These are phyloP conservation scores for Phialophora expanda DNA, from an alignment of 2,329 filamentous ascomycete species.

Conservation along the genomic window DNA sequence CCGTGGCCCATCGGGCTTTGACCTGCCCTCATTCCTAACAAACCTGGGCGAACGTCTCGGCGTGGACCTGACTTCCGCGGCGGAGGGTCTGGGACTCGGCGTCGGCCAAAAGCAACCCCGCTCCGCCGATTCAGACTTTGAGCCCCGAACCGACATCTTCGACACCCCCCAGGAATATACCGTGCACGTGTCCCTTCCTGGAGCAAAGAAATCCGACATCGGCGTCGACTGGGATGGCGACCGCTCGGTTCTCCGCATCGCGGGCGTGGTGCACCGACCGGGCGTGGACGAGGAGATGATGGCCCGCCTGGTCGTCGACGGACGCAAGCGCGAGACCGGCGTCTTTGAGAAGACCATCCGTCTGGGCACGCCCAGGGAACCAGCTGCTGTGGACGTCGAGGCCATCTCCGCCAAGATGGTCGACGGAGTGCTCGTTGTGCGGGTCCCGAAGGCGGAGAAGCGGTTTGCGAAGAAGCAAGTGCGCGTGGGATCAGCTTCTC, in stretches of 20 bases:
- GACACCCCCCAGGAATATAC: slow-evolving; percentile 68
- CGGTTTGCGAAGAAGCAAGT: slow-evolving; percentile 59
- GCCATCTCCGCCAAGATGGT: slow-evolving; percentile 76
- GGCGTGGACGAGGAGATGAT: slow-evolving; percentile 72
- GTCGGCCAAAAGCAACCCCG: slow-evolving; percentile 35
- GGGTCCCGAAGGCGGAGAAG: slow-evolving; percentile 73
- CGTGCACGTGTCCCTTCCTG: slow-evolving; percentile 75
- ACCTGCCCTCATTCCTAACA: slow-evolving; percentile 41
- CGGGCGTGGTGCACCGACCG: slow-evolving; percentile 74
- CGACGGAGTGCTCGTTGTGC: slow-evolving; percentile 76
- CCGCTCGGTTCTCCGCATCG: slow-evolving; percentile 67
- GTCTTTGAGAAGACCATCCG: slow-evolving; percentile 73
- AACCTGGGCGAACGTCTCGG: slow-evolving; percentile 43
- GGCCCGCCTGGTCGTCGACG: slow-evolving; percentile 66
- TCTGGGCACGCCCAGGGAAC: slow-evolving; percentile 58
- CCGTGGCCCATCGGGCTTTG: slow-evolving; percentile 30
- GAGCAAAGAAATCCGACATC: slow-evolving; percentile 78
- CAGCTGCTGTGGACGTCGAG: slow-evolving; percentile 68
- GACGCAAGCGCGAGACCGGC: slow-evolving; percentile 76
- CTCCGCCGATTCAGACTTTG: slow-evolving; percentile 44
- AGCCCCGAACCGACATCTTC: slow-evolving; percentile 67
- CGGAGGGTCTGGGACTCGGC: slow-evolving; percentile 39
- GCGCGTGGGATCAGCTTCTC: slow-evolving; percentile 32
- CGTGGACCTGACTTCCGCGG: slow-evolving; percentile 39
- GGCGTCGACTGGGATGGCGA: slow-evolving; percentile 77